Conservation (phyloP, 345 rosid species). For the Cardamine resedifolia region DNA sequence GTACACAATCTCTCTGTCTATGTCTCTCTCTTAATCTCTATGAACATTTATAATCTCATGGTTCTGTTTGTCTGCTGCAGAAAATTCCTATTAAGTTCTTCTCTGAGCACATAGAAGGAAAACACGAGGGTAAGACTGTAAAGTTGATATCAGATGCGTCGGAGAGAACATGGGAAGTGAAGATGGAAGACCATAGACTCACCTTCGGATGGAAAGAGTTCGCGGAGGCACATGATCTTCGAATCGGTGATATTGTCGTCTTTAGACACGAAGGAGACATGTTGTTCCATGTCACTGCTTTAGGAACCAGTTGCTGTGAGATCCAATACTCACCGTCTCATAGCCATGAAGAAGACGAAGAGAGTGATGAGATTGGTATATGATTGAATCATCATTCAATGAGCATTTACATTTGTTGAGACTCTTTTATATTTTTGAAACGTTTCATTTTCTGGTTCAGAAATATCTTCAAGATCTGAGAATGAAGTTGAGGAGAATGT, state of each 20-base stretch:
- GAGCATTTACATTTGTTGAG: neutral
- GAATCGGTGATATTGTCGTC: constrained; percentile 8
- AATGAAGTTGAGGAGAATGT: neutral
- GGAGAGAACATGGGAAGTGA: constrained; percentile 19
- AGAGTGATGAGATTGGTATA: constrained; percentile 11
- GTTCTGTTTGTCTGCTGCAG: constrained; percentile 5
- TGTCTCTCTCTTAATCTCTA: neutral
- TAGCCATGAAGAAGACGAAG: neutral
- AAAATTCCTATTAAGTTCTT: constrained; percentile 18
- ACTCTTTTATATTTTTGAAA: constrained; percentile 9
- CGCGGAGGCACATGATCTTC: constrained; percentile 15
- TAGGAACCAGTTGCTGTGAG: constrained; percentile 22
- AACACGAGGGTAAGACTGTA: neutral
- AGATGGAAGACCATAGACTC: constrained; percentile 17
- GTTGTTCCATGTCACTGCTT: constrained; percentile 17
- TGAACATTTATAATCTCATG: neutral
- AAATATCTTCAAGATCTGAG: neutral
- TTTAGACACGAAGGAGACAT: constrained; percentile 26
- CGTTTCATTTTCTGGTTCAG: neutral
- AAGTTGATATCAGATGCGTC: neutral
- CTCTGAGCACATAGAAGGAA: constrained; percentile 1
- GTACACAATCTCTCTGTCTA: neutral
- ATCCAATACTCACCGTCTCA: neutral
- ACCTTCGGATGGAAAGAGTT: constrained; percentile 17
- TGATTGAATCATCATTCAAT: neutral